Evolutionary conservation across 2,329 filamentous ascomycete genomes (phyloP), one percentile per base, ranked within the genome.

Genomic region (Trichoderma harzianum): DNA sequence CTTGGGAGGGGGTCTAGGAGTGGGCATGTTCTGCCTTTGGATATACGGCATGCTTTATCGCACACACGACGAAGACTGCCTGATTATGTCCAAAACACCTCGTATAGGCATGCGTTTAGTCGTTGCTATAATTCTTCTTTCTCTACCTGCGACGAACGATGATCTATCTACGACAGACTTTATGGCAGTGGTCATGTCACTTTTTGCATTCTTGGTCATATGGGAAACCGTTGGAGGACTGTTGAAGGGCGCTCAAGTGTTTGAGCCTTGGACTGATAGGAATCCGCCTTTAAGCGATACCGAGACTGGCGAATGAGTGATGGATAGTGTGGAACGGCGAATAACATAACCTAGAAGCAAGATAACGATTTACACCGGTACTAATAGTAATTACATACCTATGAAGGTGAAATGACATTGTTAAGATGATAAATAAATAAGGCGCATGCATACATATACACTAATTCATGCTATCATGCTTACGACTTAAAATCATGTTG

Each of bases 11-110:
- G 84, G 84, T 2, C 79, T 86, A 0, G 84, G 83, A 2, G 78
- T 83, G 2, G 84, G 84, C 18, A 78, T 85, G 78, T 78, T 85
- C 60, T 85, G 83, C 70, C 77, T 86, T 7, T 83, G 82, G 79
- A 67, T 80, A 0, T 83, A 83, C 68, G 82, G 81, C 8, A 77
- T 85, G 75, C 75, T 85, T 32, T 84, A 84, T 75, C 76, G 78
- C 3, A 80, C 80, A 3, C 78, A 82, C 6, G 83, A 84, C 70
- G 78, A 81, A 24, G 76, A 78, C 5, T 73, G 71, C 7, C 73
- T 82, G 21, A 72, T 84, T 6, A 62, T 84, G 71, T 73, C 77
- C 14, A 83, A 81, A 74, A 72, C 74, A 4, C 77, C 78, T 0
- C 76, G 83, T 6, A 79, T 82, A 12, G 79, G 77, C 1, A 79